A percentile compares a stretch with the other conserved stretches of the same genome.
Conservation (phyloP, 202 grass and related monocot species). For the Brachypodium distachyon region DNA sequence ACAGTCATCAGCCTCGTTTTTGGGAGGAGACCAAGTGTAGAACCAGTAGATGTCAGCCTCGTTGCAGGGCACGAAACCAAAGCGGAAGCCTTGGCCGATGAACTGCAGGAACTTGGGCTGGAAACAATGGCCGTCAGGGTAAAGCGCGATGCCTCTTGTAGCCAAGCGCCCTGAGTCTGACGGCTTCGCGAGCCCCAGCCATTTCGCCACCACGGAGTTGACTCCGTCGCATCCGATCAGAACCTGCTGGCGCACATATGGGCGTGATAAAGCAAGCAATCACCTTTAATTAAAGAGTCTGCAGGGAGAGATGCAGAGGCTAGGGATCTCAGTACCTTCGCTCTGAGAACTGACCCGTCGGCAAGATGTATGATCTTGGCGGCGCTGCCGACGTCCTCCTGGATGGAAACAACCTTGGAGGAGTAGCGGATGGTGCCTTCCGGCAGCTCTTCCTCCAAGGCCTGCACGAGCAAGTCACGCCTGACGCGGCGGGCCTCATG, state of each 20-base stretch:
- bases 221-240: slow-evolving; percentile 52
- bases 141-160: slow-evolving; percentile 35
- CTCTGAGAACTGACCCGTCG: slow-evolving; percentile 34
- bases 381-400: slow-evolving; percentile 18
- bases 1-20: slow-evolving; percentile 12
- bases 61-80: slow-evolving; percentile 32
- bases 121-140: slow-evolving; percentile 38
- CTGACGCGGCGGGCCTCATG: slow-evolving; percentile 35
- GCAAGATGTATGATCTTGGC: slow-evolving; percentile 43
- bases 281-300: too few relatives aligned
- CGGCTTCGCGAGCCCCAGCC: slow-evolving; percentile 46
- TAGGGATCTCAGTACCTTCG: slow-evolving; percentile 53
- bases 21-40: slow-evolving; percentile 50
- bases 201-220: slow-evolving; percentile 54
- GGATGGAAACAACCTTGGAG: slow-evolving; percentile 49
- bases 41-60: slow-evolving; percentile 47
- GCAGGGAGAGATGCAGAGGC: too few relatives aligned
- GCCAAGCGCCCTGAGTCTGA: slow-evolving; percentile 27
- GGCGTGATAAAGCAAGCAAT: too few relatives aligned
- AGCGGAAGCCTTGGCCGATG: slow-evolving; percentile 41
- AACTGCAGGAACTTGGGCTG: slow-evolving; percentile 30
- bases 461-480: slow-evolving; percentile 44
- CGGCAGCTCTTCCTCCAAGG: slow-evolving; percentile 47
- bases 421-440: slow-evolving; percentile 61
- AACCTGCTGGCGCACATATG: too few relatives aligned